These are phyloP conservation scores for Olyra latifolia DNA, from an alignment of 176 grass and related monocot species.

Conservation along the genomic window DNA sequence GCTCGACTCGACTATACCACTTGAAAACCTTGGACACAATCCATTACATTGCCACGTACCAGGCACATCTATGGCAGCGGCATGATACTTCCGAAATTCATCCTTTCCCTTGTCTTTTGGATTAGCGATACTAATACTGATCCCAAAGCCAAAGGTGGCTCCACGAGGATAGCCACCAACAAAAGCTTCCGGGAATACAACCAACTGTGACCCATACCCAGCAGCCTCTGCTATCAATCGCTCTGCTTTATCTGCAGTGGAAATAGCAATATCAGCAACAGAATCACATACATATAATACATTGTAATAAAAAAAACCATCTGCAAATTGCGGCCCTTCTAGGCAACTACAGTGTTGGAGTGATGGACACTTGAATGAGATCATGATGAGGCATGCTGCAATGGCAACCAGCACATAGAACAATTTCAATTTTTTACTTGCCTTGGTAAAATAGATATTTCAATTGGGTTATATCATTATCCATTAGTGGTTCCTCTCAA, in stretches of 20 bases:
- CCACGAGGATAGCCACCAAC: conserved; percentile 90
- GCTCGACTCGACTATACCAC: too few relatives aligned
- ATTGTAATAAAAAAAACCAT: background rate
- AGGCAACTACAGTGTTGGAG: background rate
- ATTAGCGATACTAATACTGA: conserved; percentile 44
- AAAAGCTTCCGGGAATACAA: conserved; percentile 94
- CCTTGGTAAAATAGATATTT: background rate
- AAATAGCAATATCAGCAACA: conserved; percentile 25
- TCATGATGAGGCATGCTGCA: background rate
- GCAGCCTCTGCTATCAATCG: conserved; percentile 82
- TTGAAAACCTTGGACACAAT: background rate
- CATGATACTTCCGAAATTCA: conserved; percentile 85
- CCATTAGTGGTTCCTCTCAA: background rate
- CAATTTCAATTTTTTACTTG: background rate
- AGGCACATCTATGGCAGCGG: conserved; percentile 79
- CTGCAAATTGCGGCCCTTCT: background rate
- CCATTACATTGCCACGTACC: conserved; percentile 45
- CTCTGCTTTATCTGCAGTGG: conserved; percentile 76
- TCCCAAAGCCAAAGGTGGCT: conserved; percentile 72
- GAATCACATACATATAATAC: background rate
- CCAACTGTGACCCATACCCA: conserved; percentile 76
- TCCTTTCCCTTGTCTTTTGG: conserved; percentile 73
- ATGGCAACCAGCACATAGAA: background rate
- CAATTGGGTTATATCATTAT: background rate
- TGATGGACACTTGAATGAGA: background rate